Base-by-base conservation (phyloP, 2,329 filamentous ascomycete genomes). In the Pestalotiopsis sp. region DNA sequence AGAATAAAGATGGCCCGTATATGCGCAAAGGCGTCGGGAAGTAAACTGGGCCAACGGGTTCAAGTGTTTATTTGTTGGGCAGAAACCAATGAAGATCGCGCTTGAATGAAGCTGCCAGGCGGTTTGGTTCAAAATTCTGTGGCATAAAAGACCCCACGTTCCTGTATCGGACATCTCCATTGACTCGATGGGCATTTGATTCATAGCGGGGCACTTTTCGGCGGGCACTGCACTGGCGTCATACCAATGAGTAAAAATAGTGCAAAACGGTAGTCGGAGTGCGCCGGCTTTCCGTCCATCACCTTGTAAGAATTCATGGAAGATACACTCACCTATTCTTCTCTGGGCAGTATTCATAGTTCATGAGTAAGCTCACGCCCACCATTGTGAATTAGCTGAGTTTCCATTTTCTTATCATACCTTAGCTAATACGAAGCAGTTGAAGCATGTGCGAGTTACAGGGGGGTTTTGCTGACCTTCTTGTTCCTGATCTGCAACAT, bases 161-260 rank as follows among this genome's bases (percentile, higher is more conserved):
- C 80, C 79, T 81, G 74, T 69, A 81, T 80, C 80, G 78, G 79
- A 80, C 75, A 71, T 71, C 69, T 71, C 70, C 73, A 69, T 76
- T 75, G 75, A 75, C 74, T 74, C 71, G 58, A 69, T 71, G 56
- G 62, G 45, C 45, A 52, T 52, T 52, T 36, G 59, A 68, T 72
- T 56, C 59, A 67, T 71, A 64, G 71, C 63, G 69, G 72, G 73
- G 72, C 71, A 72, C 20, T 64, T 66, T 63, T n/a, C 17, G 25
- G 17, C n/a, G 25, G 9, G 57, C 9, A 23, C 20, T 58, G 20
- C 57, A 59, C 17, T 52, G 45, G 57, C 57, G 57, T 59, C 57
- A 59, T 59, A 36, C 45, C 45, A 6, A 23, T 52, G 45, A 62
- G n/a, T 39, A 38, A 36, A 17, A 13, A 62, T 12, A 20, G 13